Base-by-base conservation (phyloP, 371 early-diverging fungal species). In the Phascolomyces articulosus region DNA sequence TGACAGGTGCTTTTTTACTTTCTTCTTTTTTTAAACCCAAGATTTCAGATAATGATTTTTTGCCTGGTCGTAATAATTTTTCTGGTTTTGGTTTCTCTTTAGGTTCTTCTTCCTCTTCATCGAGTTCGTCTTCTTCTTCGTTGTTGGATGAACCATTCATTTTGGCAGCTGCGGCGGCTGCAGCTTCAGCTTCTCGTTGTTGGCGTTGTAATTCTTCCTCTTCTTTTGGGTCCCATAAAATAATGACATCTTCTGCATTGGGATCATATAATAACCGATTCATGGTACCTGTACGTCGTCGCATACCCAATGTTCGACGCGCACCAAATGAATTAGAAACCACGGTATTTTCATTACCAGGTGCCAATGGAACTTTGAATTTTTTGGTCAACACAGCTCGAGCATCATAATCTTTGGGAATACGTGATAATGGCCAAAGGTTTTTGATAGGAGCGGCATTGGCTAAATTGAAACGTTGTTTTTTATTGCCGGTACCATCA, bases 241-340 rank as follows among this genome's bases (percentile, higher is more conserved):
- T 86, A 27, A 98, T 84, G 0, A 98, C 95, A 21, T 87, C 94
- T 53, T 90, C 91, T 11, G 88, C 90, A 13, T 91, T 90, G 18
- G 95, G 95, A 60, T 95, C 96, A 63, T 96, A 92, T 18, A 94
- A 80, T 3, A 94, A 89, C 26, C 92, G 85, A 23, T 70, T 77
- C 26, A 77, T 70, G 7, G 82, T 65, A 0, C 67, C 73, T 20
- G 78, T 58, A 23, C 84, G 77, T 28, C 89, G 74, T 13, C 90
- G 84, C 55, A 90, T 74, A 24, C 95, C 95, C 18, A 95, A 77
- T 9, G 84, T 79, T 21, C 82, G 68, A 9, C 68, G 65, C 13
- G 60, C 64, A 21, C 63, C 68, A 27, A 34, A 41, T 20, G 57
- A 31, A 40, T 64, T 53, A 38, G 15, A 44, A 18, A 27, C 13